Evolutionary conservation across 495 filamentous ascomycete genomes (phyloP).

Genomic region (Penicillium longicatenatum): DNA sequence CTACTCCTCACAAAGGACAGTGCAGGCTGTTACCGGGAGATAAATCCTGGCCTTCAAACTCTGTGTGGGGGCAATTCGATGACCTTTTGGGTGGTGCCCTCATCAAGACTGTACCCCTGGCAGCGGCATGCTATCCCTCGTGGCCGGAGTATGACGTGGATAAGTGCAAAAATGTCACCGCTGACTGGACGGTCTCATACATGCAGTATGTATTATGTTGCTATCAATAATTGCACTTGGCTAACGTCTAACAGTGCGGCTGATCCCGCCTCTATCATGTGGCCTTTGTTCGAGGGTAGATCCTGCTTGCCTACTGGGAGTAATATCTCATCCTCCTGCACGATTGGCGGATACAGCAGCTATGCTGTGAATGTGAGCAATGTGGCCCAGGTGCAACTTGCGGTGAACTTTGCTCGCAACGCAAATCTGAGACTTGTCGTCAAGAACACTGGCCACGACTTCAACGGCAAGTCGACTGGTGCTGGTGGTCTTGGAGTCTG

Average conservation of each 20-base stretch:
- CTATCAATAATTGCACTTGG: not conserved
- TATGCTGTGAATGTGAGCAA: conserved; percentile 57
- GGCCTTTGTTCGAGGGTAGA: conserved; percentile 43
- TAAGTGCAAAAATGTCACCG: conserved; percentile 35
- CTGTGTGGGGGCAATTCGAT: conserved; percentile 48
- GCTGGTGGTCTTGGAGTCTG: conserved; percentile 58
- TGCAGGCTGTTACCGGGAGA: conserved; percentile 58
- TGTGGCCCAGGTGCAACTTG: conserved; percentile 56
- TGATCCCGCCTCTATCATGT: conserved; percentile 46
- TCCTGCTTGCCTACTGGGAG: conserved; percentile 35
- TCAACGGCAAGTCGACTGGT: conserved; percentile 59
- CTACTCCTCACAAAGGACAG: conserved; percentile 8
- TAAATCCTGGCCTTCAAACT: conserved; percentile 41
- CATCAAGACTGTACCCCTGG: conserved; percentile 57
- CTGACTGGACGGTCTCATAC: conserved; percentile 32
- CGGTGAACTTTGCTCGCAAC: conserved; percentile 64
- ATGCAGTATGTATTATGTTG: conserved; percentile 27
- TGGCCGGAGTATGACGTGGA: conserved; percentile 47
- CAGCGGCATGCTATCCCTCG: conserved; percentile 54
- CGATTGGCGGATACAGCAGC: conserved; percentile 56
- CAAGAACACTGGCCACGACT: conserved; percentile 75
- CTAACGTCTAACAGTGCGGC: conserved; percentile 24
- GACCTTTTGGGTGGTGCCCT: conserved; percentile 49
- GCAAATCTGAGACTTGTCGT: conserved; percentile 59
- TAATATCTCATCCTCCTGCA: conserved; percentile 45